phyloP scores from a whole-genome alignment of 306 rosid genomes.

The Cotoneaster glaucophyllus region DNA sequence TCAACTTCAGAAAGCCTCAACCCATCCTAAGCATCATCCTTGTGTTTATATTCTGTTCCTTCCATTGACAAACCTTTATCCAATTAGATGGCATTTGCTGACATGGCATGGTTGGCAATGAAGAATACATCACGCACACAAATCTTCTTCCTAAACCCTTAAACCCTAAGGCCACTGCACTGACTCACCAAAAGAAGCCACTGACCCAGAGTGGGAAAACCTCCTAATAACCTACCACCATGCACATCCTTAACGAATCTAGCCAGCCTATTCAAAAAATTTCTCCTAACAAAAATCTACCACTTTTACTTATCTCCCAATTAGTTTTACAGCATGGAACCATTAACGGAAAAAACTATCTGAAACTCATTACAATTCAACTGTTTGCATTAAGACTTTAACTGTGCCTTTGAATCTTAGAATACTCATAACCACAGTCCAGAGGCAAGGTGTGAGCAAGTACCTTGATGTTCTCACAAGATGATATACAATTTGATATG shows the following conservation, averaged over 20 bases:
- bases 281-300: neutral
- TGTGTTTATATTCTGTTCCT: neutral
- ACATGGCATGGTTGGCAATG: neutral
- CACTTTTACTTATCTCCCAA: neutral
- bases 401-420: neutral
- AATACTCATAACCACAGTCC: neutral
- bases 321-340: no score
- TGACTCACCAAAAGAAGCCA: neutral
- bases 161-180: neutral
- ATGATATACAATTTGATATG: constrained; percentile 93
- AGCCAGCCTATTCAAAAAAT: neutral
- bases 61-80: neutral
- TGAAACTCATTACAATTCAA: no score
- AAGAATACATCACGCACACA: neutral
- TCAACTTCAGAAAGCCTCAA: neutral
- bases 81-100: neutral
- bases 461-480: constrained; percentile 96
- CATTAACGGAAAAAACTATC: no score
- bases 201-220: neutral
- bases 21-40: neutral
- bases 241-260: neutral
- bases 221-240: neutral
- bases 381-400: neutral
- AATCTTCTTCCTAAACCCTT: neutral
- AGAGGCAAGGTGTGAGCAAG: constrained; percentile 3